Conservation (phyloP, 768 basidiomycete genomes). For the Tricholoma matsutake region DNA sequence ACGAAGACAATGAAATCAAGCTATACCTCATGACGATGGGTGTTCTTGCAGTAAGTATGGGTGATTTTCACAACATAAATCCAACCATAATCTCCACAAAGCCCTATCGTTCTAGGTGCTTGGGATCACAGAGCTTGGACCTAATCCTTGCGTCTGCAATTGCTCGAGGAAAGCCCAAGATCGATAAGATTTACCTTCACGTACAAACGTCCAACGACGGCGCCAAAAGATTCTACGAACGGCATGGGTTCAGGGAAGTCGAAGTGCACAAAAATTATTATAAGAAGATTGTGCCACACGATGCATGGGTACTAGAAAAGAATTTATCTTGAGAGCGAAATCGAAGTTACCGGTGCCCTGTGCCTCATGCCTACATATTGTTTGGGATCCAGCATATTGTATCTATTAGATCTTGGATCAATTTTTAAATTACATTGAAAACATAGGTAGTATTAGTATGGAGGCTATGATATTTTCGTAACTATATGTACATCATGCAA, state of each 20-base stretch:
- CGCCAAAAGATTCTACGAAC: conserved; percentile 81
- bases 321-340: conserved; percentile 5
- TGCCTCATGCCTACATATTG: neutral
- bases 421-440: neutral
- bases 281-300: conserved; percentile 82
- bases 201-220: conserved; percentile 80
- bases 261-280: conserved; percentile 74
- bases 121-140: conserved; percentile 73
- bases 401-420: neutral
- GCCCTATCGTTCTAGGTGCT: conserved; percentile 81
- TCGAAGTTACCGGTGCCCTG: neutral
- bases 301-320: conserved; percentile 86
- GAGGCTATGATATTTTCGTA: neutral
- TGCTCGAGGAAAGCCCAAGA: conserved; percentile 54
- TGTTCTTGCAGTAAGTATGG: conserved; percentile 68
- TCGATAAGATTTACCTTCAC: conserved; percentile 75
- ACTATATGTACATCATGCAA: neutral
- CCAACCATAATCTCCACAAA: conserved; percentile 24
- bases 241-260: conserved; percentile 73
- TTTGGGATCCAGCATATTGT: neutral
- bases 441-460: neutral
- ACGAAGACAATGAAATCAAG: conserved; percentile 49
- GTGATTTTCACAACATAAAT: conserved; percentile 6
- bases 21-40: conserved; percentile 94
- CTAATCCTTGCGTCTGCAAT: conserved; percentile 64